These are phyloP conservation scores for Agrostemma githago DNA, from an alignment of 148 eudicot genomes.

Conservation along the genomic window DNA sequence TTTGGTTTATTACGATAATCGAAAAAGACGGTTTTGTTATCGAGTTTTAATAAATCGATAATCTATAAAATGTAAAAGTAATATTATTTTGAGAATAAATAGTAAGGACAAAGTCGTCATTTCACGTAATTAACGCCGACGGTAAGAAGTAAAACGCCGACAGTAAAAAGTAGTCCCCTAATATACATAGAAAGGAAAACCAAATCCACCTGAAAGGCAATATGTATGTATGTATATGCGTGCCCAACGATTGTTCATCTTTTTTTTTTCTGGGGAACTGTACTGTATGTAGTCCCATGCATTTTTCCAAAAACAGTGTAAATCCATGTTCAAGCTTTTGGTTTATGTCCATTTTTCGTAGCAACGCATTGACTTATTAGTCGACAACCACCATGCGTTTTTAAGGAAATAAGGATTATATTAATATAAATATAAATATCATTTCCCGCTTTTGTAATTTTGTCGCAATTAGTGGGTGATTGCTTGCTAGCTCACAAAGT, in stretches of 20 bases:
- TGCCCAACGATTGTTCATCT: background rate
- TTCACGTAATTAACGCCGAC: no score
- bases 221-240: background rate
- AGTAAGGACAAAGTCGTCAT: no score
- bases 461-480: background rate
- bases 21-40: no score
- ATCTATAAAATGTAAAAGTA: no score
- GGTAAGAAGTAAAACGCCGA: no score
- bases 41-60: no score
- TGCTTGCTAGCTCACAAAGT: no score
- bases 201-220: constrained; percentile 27
- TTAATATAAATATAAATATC: background rate
- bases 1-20: no score
- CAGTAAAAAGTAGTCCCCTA: no score
- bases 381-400: background rate
- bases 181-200: background rate
- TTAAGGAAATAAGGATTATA: no score
- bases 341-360: constrained; percentile 7
- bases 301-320: constrained; percentile 24
- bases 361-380: constrained; percentile 19
- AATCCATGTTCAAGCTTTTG: constrained; percentile 16
- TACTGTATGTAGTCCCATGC: constrained; percentile 14
- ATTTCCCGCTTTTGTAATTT: background rate
- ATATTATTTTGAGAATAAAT: no score
- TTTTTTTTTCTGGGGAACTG: constrained; percentile 13